phyloP scores from a whole-genome alignment of 257 asterid genomes.

The Ophiorrhiza pumila region DNA sequence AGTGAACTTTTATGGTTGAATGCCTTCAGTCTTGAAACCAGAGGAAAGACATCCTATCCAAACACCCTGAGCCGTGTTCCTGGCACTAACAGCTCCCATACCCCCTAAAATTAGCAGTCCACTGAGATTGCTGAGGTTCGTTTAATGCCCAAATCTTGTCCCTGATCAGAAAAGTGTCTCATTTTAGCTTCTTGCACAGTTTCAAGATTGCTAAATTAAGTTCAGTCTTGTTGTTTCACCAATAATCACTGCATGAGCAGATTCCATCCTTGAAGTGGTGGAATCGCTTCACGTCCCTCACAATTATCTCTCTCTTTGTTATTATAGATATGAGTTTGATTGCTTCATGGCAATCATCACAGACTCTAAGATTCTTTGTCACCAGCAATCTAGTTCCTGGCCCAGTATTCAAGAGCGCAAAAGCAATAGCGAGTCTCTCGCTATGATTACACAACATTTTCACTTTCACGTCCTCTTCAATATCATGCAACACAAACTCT shows the following conservation, averaged over 20 bases:
- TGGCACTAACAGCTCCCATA: not conserved
- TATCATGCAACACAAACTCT: constrained; percentile 45
- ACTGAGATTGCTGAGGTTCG: too few relatives aligned
- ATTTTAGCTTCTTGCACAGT: not conserved
- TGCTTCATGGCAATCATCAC: constrained; percentile 59
- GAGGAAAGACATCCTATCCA: not conserved
- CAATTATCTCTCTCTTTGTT: constrained; percentile 36
- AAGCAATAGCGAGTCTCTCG: constrained; percentile 65
- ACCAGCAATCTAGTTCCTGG: constrained; percentile 50
- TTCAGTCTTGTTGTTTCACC: constrained; percentile 29
- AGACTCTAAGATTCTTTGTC: constrained; percentile 61
- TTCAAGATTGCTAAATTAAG: not conserved
- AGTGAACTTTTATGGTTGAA: not conserved
- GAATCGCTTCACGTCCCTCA: constrained; percentile 46
- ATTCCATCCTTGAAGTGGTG: constrained; percentile 60
- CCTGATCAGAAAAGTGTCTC: not conserved
- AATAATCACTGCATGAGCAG: constrained; percentile 61
- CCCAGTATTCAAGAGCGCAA: constrained; percentile 46
- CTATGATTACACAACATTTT: constrained; percentile 56
- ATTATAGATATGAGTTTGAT: constrained; percentile 34
- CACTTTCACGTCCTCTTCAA: constrained; percentile 51
- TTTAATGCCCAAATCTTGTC: not conserved
- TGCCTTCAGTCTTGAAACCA: not conserved
- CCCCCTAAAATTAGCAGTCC: not conserved
- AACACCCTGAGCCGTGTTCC: not conserved